Base-by-base conservation (phyloP, 805 yeast genomes). In the Candida takata region DNA sequence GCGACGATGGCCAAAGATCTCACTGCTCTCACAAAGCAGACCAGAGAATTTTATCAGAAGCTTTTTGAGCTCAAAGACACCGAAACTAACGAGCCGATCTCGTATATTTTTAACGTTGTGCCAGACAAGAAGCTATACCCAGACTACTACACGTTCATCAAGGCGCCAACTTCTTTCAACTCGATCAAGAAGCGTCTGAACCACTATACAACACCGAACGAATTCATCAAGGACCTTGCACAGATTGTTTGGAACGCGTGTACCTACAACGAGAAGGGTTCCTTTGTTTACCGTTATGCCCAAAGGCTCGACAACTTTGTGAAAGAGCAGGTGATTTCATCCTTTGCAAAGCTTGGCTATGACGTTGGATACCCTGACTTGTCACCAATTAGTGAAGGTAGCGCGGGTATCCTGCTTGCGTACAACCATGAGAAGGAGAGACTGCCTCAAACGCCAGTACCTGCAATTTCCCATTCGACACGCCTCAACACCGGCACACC, bases 181-280 rank as follows among this genome's bases (percentile, higher is more conserved):
- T 77, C 81, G 43, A 72, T 88, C 38, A 77, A 72, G 38, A 71
- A 77, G 45, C 68, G 73, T 40, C 59, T 84, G 24, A 64, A 69
- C 27, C 60, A 58, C 33, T 88, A 87, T 61, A 55, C 62, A 5
- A 65, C 65, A 31, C 74, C 84, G 1, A 82, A 78, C 47, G 79
- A 76, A 30, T 87, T 85, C 56, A 62, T 88, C 25, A 70, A 65
- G 38, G 96, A 88, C 57, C 55, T 88, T 40, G 85, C 81, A 1
- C 94, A 84, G 57, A 82, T 90, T 35, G 73, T 85, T 1, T 85
- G 95, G 87, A 90, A 90, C 54, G 96, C 97, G 3, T 74, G 84
- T 41, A 73, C 79, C 31, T 90, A 80, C 59, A 90, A 90, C 58
- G 77, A 77, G 39, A 78, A 77, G 43, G 77, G 70, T 11, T 75